Percentiles rank a stretch among this genome's conserved stretches.
These are phyloP conservation scores for Ajuga chamaepitys DNA, from an alignment of 257 asterid genomes.

Conservation along the genomic window DNA sequence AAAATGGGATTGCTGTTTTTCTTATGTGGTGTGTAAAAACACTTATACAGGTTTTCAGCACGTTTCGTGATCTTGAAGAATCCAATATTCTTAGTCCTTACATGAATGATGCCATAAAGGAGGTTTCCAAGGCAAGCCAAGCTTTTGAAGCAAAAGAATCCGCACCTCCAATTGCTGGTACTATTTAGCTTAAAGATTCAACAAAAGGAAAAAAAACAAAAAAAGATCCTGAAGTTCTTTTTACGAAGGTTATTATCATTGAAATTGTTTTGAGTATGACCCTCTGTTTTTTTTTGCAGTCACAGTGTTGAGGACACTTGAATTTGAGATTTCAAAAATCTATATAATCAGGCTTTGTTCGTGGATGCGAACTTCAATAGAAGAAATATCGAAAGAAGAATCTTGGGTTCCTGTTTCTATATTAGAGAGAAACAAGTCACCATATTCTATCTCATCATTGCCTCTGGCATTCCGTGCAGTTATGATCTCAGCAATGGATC, in stretches of 20 bases:
- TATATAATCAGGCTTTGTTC: slow-evolving; percentile 85
- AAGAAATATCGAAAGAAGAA: slow-evolving; percentile 84
- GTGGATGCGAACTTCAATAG: slow-evolving; percentile 88
- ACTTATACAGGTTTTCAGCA: slow-evolving; percentile 55
- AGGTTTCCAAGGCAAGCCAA: slow-evolving; percentile 68
- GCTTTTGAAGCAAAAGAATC: slow-evolving; percentile 90
- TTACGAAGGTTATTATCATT: slow-evolving; percentile 3
- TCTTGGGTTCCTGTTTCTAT: slow-evolving; percentile 87
- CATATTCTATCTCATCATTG: slow-evolving; percentile 78
- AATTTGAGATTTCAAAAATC: slow-evolving; percentile 72
- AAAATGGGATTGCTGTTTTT: background rate
- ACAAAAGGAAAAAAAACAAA: background rate
- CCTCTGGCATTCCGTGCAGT: slow-evolving; percentile 83
- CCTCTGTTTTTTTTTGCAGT: slow-evolving; percentile 45
- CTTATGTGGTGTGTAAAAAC: slow-evolving; percentile 7
- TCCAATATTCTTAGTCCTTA: slow-evolving; percentile 72
- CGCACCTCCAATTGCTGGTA: slow-evolving; percentile 90
- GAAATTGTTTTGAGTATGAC: slow-evolving; percentile 16
- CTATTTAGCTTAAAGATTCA: slow-evolving; percentile 3
- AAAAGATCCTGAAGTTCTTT: background rate
- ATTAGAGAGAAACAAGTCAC: slow-evolving; percentile 91
- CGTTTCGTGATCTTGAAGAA: slow-evolving; percentile 82
- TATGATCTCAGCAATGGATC: slow-evolving; percentile 79
- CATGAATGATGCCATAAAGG: slow-evolving; percentile 75
- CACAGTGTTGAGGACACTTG: slow-evolving; percentile 65